Evolutionary conservation across 169 alveolate genomes (phyloP).

Genomic region (Plasmodium berghei): DNA sequence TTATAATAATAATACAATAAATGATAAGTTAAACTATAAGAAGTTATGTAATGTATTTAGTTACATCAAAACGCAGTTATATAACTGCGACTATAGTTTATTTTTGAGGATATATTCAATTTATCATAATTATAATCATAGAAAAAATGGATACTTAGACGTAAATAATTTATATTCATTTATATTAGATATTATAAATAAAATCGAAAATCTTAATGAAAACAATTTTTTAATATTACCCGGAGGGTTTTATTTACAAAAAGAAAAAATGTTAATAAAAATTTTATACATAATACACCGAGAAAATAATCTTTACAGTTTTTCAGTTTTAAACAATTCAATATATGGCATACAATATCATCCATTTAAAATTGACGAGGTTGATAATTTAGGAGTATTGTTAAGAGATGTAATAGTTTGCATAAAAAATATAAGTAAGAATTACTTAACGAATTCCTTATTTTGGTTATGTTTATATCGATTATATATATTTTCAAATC

Average conservation of each 20-base stretch:
- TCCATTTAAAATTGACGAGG: slow-evolving; percentile 81
- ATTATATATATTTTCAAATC: slow-evolving; percentile 83
- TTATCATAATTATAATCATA: slow-evolving; percentile 69
- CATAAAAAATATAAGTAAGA: slow-evolving; percentile 83
- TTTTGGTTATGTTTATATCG: slow-evolving; percentile 89
- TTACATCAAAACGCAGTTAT: slow-evolving; percentile 52
- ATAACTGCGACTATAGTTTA: slow-evolving; percentile 76
- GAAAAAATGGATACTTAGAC: slow-evolving; percentile 74
- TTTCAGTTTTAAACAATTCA: slow-evolving; percentile 66
- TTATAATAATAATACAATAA: slow-evolving; percentile 42
- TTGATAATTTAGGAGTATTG: slow-evolving; percentile 79
- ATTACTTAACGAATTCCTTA: slow-evolving; percentile 83
- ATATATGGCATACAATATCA: slow-evolving; percentile 80
- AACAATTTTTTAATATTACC: slow-evolving; percentile 72
- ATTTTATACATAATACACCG: slow-evolving; percentile 62
- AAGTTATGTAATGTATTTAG: slow-evolving; percentile 41
- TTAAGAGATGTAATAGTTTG: slow-evolving; percentile 84
- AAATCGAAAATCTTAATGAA: slow-evolving; percentile 70
- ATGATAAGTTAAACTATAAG: slow-evolving; percentile 64
- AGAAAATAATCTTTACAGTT: slow-evolving; percentile 70
- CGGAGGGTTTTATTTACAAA: slow-evolving; percentile 70
- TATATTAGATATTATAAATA: slow-evolving; percentile 63
- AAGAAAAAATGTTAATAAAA: slow-evolving; percentile 72
- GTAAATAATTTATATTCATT: slow-evolving; percentile 55
- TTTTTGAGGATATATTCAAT: slow-evolving; percentile 68